phyloP scores from a whole-genome alignment of 768 basidiomycete genomes.

The Phylloporus sp. region DNA sequence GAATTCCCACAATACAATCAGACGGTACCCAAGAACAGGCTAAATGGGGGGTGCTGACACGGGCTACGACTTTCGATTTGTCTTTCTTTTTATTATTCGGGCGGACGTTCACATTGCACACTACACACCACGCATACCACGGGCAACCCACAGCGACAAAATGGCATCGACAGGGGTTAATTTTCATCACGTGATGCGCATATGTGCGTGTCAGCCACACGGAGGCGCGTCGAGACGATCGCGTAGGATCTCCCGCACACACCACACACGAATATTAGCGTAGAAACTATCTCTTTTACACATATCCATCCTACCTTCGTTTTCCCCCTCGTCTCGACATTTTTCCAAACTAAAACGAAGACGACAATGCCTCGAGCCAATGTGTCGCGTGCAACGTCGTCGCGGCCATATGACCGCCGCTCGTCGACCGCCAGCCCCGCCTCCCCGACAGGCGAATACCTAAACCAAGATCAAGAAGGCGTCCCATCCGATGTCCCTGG shows the following conservation, averaged over 20 bases:
- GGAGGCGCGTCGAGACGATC: constrained; percentile 12
- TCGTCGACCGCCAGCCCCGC: constrained; percentile 12
- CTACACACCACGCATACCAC: neutral
- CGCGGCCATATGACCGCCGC: constrained; percentile 22
- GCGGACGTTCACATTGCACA: neutral
- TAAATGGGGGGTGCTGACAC: constrained; percentile 28
- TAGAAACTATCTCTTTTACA: constrained; percentile 15
- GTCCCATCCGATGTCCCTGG: constrained; percentile 34
- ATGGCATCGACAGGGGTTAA: constrained; percentile 11
- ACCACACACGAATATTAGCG: too few species aligned
- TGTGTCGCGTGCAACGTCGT: constrained; percentile 3
- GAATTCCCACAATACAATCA: constrained; percentile 38
- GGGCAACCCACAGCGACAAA: neutral
- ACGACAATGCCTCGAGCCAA: constrained; percentile 22
- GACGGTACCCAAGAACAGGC: constrained; percentile 55
- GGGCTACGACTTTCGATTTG: constrained; percentile 4
- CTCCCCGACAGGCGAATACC: neutral
- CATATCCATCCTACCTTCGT: constrained; percentile 15
- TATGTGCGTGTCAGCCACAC: constrained; percentile 32
- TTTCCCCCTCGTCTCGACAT: neutral
- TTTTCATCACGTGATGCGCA: constrained; percentile 29
- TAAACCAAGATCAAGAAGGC: neutral
- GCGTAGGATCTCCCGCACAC: constrained; percentile 16
- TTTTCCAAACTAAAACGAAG: neutral
- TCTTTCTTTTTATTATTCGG: neutral